Base-by-base conservation (phyloP, 2,329 filamentous ascomycete species). In the Celoporthe dispersa region DNA sequence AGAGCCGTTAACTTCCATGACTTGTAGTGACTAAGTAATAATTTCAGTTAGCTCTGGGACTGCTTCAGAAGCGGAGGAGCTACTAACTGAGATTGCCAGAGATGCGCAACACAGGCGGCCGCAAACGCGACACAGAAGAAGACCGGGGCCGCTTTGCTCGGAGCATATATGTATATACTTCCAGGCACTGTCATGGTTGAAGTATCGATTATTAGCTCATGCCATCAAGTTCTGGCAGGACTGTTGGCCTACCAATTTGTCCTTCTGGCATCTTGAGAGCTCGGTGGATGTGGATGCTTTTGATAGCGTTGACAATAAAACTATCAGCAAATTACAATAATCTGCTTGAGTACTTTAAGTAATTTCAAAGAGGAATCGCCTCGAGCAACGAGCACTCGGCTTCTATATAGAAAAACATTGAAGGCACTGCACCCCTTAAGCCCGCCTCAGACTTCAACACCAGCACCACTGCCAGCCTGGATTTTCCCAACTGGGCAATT, bases 1-100 rank as follows among this genome's bases (percentile, higher is more conserved):
- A 85, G 76, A 0, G 79, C 64, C 7, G 81, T 82, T 44, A 82
- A 75, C 59, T 79, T 79, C 78, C 80, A 85, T 73, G 79, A 81
- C 62, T 80, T 81, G 75, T 83, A 80, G 60, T 76, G 80, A 53
- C 80, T 81, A 37, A 1, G 4, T 1, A 68, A 14, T n/a, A 5
- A 66, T 25, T 28, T 51, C 7, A 62, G 14, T 57, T 31, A 48
- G 44, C 16, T 61, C 12, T 61, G 35, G 25, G 41, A 62, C 33
- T 16, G 44, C 12, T 16, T 41, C 1, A 33, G 39, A 63, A 44
- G 9, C n/a, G n/a, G 9, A 39, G 16, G 35, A 19, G n/a, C 39
- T 33, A 67, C 71, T 67, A 48, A 68, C 68, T 62, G 39, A 57
- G 35, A 64, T 68, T 73, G 79, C 75, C 75, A 80, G 53, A 75